These are phyloP conservation scores for Moesziomyces sp. DNA, from an alignment of 1,284 basidiomycete genomes.

Conservation along the genomic window DNA sequence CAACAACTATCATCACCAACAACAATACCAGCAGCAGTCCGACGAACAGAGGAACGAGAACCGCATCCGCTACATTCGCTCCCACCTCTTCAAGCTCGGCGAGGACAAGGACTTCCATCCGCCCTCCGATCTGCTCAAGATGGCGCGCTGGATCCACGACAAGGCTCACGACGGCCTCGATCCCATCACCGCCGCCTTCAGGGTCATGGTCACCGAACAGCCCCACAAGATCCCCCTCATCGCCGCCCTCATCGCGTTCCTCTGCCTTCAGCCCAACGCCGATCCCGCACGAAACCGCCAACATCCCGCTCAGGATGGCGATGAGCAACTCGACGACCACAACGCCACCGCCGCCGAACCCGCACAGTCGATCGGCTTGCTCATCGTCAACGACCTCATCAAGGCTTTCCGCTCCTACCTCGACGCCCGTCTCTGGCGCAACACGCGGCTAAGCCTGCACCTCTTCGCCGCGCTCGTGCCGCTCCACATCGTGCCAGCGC, in stretches of 20 bases:
- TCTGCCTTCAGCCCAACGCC: slow-evolving; percentile 41
- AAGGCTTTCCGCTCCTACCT: slow-evolving; percentile 60
- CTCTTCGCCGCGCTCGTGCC: slow-evolving; percentile 70
- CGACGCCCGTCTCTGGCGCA: slow-evolving; percentile 64
- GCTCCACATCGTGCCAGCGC: slow-evolving; percentile 75
- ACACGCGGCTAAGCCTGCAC: slow-evolving; percentile 60
- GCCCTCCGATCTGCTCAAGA: slow-evolving; percentile 53
- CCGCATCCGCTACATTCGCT: slow-evolving; percentile 37
- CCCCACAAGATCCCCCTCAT: slow-evolving; percentile 56
- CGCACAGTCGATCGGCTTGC: slow-evolving; percentile 46
- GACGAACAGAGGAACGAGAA: slow-evolving; percentile 45
- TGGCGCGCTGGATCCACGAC: slow-evolving; percentile 58
- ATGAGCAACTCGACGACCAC: neutral
- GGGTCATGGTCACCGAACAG: slow-evolving; percentile 61
- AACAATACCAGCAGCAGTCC: slow-evolving; percentile 22
- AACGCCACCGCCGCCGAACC: slow-evolving; percentile 1
- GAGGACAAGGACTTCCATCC: slow-evolving; percentile 56
- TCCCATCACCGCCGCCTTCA: slow-evolving; percentile 51
- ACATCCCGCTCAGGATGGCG: too few species aligned
- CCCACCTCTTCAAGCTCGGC: slow-evolving; percentile 54
- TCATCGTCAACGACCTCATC: slow-evolving; percentile 60
- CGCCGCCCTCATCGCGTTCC: slow-evolving; percentile 62
- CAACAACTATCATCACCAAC: slow-evolving; percentile 5
- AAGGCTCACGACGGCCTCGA: slow-evolving; percentile 41
- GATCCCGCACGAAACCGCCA: neutral